Conservation (phyloP, 2,329 filamentous ascomycete species). For the Raffaelea deltoideospora region DNA sequence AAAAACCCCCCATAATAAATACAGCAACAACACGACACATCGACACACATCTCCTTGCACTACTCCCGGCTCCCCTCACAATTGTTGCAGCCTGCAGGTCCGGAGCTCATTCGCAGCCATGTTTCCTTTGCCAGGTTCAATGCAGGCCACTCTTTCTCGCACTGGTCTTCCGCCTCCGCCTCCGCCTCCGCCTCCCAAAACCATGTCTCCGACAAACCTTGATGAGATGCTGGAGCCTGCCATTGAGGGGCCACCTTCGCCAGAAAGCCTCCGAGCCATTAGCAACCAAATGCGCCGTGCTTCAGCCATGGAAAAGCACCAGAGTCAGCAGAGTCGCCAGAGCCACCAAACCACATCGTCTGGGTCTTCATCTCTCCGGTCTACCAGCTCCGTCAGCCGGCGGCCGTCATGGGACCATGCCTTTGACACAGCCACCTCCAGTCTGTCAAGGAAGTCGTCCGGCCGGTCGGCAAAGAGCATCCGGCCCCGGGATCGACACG, state of each 20-base stretch:
- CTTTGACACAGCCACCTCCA: slow-evolving; percentile 19
- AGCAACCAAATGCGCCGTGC: slow-evolving; percentile 43
- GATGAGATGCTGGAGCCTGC: slow-evolving; percentile 39
- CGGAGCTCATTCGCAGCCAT: too few species aligned
- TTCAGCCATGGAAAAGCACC: slow-evolving; percentile 30
- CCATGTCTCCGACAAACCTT: slow-evolving; percentile 10
- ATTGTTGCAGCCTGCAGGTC: too few species aligned
- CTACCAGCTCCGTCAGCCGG: slow-evolving; percentile 26
- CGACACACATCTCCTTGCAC: too few species aligned
- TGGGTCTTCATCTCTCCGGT: slow-evolving; percentile 38
- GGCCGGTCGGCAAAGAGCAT: slow-evolving; percentile 37
- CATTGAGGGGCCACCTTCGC: slow-evolving; percentile 45
- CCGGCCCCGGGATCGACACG: slow-evolving; percentile 38
- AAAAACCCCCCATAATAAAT: too few species aligned
- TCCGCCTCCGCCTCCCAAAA: too few species aligned
- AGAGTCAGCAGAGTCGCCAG: slow-evolving; percentile 9
- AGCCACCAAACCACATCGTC: slow-evolving; percentile 36
- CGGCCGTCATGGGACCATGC: slow-evolving; percentile 33
- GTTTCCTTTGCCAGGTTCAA: too few species aligned
- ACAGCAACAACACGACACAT: too few species aligned
- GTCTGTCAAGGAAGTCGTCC: slow-evolving; percentile 39
- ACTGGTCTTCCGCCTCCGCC: too few species aligned
- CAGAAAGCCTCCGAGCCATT: slow-evolving; percentile 41
- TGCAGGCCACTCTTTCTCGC: too few species aligned
- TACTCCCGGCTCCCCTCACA: too few species aligned